These are phyloP conservation scores for Aspergillus awamori DNA, from an alignment of 2,329 filamentous ascomycete species.

Conservation along the genomic window DNA sequence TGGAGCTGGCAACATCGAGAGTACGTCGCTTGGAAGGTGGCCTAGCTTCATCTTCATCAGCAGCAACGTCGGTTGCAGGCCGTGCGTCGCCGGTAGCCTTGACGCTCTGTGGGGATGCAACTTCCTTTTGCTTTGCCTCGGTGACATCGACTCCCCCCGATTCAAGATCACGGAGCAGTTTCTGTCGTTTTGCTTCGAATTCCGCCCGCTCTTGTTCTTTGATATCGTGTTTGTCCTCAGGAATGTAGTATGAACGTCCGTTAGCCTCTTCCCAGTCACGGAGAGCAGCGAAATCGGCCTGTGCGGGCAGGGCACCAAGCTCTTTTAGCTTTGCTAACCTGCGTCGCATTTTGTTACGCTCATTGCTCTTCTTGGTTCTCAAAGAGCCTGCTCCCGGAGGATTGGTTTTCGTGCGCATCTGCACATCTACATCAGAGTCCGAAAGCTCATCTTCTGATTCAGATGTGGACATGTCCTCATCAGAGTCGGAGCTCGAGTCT, in stretches of 20 bases:
- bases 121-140: conserved; percentile 34
- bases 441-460: conserved; percentile 37
- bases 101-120: conserved; percentile 26
- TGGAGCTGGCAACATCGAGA: conserved; percentile 64
- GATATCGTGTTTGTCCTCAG: conserved; percentile 24
- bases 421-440: conserved; percentile 16
- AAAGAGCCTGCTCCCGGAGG: conserved; percentile 55
- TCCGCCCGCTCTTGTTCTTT: conserved; percentile 41
- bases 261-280: conserved; percentile 37
- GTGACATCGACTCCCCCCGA: conserved; percentile 57
- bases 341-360: conserved; percentile 54
- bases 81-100: conserved; percentile 5
- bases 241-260: conserved; percentile 26
- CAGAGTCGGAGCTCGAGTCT: conserved; percentile 31
- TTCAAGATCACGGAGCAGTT: conserved; percentile 56
- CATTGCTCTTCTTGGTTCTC: conserved; percentile 59
- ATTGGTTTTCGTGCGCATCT: conserved; percentile 25
- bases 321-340: conserved; percentile 57
- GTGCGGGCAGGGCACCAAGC: conserved; percentile 53
- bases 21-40: conserved; percentile 40
- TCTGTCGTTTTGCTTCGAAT: conserved; percentile 55
- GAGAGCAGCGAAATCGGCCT: conserved; percentile 57
- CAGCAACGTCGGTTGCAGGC: conserved; percentile 17
- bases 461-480: conserved; percentile 28
- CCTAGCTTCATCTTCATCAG: conserved; percentile 17